Percentiles rank a stretch among this genome's conserved stretches.
Conservation (phyloP, 2,329 filamentous ascomycete genomes). For the Aspergillus puulaauensis region DNA sequence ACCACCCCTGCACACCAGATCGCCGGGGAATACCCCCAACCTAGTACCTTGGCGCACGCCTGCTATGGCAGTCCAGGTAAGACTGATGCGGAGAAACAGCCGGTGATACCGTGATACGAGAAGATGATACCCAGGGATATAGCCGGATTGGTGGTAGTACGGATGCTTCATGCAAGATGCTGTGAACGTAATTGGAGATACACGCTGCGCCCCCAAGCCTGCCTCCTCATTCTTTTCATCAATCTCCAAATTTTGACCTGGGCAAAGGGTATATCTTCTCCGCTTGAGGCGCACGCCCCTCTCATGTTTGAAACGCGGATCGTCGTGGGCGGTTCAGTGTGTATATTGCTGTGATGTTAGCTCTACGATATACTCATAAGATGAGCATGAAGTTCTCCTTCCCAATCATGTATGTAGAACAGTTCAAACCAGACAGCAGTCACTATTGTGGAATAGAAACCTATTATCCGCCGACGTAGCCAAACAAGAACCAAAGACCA, state of each 20-base stretch:
- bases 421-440: too few relatives aligned
- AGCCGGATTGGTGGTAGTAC: neutral
- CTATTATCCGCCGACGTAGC: too few relatives aligned
- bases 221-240: neutral
- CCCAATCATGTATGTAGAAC: too few relatives aligned
- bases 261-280: neutral
- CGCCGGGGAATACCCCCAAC: neutral
- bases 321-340: neutral
- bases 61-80: neutral
- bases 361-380: too few relatives aligned
- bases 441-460: too few relatives aligned
- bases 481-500: too few relatives aligned
- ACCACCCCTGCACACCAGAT: neutral
- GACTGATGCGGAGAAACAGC: neutral
- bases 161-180: neutral
- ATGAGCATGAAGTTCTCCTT: too few relatives aligned
- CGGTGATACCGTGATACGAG: neutral
- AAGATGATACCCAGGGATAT: neutral
- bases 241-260: neutral
- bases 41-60: neutral
- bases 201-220: neutral
- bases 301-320: neutral
- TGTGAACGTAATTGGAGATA: neutral
- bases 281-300: neutral
- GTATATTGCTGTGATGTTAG: too few relatives aligned